Evolutionary conservation across 2,329 filamentous ascomycete species (phyloP), one percentile per base, ranked within the genome.

Genomic region (Hymenoscyphus salicellus): DNA sequence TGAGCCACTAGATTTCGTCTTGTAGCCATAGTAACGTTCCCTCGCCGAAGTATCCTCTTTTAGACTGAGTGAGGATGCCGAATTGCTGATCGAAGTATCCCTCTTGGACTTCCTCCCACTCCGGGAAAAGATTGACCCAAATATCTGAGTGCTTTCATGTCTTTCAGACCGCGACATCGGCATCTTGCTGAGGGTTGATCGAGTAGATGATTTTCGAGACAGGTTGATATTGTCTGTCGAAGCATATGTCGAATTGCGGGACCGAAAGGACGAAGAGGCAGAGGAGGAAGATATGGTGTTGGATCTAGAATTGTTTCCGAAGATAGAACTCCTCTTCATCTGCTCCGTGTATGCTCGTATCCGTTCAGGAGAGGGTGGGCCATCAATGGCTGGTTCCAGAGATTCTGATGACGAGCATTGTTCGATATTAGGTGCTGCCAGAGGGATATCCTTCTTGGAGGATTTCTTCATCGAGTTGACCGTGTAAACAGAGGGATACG

Each of bases 341-440:
- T 87, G 83, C 73, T 83, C 82, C 74, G 79, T 86, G 61, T 87
- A 78, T 64, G 83, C 83, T 69, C 85, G 82, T 70, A 87, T 81
- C 66, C 81, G 81, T 71, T 85, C 82, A 32, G 86, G 84, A 38
- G 86, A 88, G 0, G 86, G 85, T 49, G 86, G 85, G 20, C 84
- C 83, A 70, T 88, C 84, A 63, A 88, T 76, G 66, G 86, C 81
- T 58, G 86, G 84, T 65, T 83, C 84, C 64, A 88, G 75, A 62
- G 84, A 78, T 64, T 83, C 81, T 65, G 77, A 52, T 36, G 68
- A 69, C 38, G 68, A 64, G 46, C 43, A 55, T 11, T 57, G 2
- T 60, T 69, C 67, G 32, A 52, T 55, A 8, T 55, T 55, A 60
- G 65, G 60, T 43, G 61, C 55, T 16, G 62, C 58, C 26, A 66